These are phyloP conservation scores for Nicotiana benthamiana DNA, from an alignment of 257 asterid genomes.

Conservation along the genomic window DNA sequence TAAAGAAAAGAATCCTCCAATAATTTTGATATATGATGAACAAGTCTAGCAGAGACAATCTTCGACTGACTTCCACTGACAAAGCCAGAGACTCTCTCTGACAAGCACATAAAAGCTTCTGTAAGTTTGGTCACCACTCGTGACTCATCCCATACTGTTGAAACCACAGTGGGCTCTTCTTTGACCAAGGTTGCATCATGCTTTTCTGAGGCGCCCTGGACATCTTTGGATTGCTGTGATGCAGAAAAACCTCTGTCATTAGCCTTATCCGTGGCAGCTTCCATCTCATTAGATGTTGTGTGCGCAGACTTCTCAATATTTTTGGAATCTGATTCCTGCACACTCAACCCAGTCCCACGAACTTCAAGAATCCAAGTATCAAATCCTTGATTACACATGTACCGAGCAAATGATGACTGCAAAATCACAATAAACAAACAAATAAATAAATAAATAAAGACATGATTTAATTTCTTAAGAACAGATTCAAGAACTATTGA, in stretches of 20 bases:
- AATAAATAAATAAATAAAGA: not conserved
- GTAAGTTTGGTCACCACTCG: constrained; percentile 56
- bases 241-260: constrained; percentile 30
- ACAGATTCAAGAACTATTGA: not conserved
- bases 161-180: constrained; percentile 34
- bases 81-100: constrained; percentile 82
- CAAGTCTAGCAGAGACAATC: constrained; percentile 57
- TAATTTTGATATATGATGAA: constrained; percentile 64
- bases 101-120: constrained; percentile 56
- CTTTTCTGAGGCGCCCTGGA: constrained; percentile 23
- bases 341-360: constrained; percentile 93
- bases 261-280: constrained; percentile 41
- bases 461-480: not conserved
- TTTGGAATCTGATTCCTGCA: constrained; percentile 37
- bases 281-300: constrained; percentile 47
- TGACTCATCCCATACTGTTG: constrained; percentile 66
- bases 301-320: constrained; percentile 60
- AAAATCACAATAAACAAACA: constrained; percentile 9
- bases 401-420: constrained; percentile 96
- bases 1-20: constrained; percentile 61
- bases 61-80: constrained; percentile 69
- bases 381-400: constrained; percentile 97
- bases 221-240: constrained; percentile 28
- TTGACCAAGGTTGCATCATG: constrained; percentile 26
- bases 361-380: constrained; percentile 97